Conservation (phyloP, 352 stramenopile species). For the Phytophthora aleatoria region DNA sequence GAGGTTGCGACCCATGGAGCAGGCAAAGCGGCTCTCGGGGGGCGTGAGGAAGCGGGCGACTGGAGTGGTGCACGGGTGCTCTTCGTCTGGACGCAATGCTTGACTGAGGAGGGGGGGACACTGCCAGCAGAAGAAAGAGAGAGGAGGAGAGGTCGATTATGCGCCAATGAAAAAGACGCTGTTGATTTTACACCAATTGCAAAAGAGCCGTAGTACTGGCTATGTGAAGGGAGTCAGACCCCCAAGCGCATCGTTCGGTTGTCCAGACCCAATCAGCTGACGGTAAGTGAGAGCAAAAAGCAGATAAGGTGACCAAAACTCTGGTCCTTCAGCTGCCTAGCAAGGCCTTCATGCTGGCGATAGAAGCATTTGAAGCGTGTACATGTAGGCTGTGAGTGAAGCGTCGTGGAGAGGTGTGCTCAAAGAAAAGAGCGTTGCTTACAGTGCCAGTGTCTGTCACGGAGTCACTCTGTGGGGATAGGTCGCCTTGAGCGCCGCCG, state of each 20-base stretch:
- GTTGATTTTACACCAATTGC: slow-evolving; percentile 17
- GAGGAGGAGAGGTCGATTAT: slow-evolving; percentile 1
- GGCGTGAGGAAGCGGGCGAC: slow-evolving; percentile 5
- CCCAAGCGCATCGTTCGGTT: slow-evolving; percentile 11
- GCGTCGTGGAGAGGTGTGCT: background rate
- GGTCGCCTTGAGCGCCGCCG: background rate
- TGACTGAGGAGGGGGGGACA: slow-evolving; percentile 13
- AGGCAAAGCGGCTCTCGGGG: slow-evolving; percentile 6
- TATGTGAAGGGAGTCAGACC: slow-evolving; percentile 27
- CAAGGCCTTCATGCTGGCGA: background rate
- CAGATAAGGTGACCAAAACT: slow-evolving; percentile 18
- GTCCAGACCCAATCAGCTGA: slow-evolving; percentile 9
- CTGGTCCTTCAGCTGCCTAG: slow-evolving; percentile 15
- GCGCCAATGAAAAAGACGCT: slow-evolving; percentile 3
- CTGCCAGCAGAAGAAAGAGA: slow-evolving; percentile 6
- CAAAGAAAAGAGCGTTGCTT: slow-evolving; percentile 10
- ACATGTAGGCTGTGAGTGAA: background rate
- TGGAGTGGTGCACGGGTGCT: background rate
- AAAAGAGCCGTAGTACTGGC: background rate
- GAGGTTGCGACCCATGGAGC: slow-evolving; percentile 42
- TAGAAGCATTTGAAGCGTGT: background rate
- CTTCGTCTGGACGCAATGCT: slow-evolving; percentile 18
- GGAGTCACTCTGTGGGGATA: slow-evolving; percentile 5
- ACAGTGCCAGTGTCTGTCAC: slow-evolving; percentile 13
- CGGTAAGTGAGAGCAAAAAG: slow-evolving; percentile 3